Evolutionary conservation across 108 stramenopile genomes (phyloP), one percentile per base, ranked within the genome.

Genomic region (Cyclotella distinguenda): DNA sequence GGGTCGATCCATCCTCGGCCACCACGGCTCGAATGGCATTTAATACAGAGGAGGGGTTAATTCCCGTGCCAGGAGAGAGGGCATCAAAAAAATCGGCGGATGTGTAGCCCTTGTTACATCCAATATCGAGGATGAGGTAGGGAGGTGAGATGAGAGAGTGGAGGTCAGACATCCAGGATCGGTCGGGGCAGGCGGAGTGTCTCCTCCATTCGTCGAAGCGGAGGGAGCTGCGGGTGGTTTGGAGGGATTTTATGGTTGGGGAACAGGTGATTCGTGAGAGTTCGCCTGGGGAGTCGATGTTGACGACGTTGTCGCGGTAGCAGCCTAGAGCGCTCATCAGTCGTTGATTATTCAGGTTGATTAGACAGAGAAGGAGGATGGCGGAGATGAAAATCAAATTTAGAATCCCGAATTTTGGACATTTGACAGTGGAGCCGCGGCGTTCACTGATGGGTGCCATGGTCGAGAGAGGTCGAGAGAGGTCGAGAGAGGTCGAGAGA

Each of bases 61-160:
- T 65, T 8, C 44, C 25, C 23, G 72, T 64, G 21, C 63, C 72
- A 0, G 72, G 72, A 40, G 54, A 56, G 3, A 72, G 12, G 19
- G 68, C 62, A 46, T 76, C 74, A 27, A 76, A 31, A 27, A 70
- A 70, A 28, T 76, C 68, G 21, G 68, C 46, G n/a, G 68, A 62
- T 22, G 68, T 64, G 54, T 70, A 76, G n/a, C 74, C 74, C 52
- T 76, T 76, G 38, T 76, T 76, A 31, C 74, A 76, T 15, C 74
- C 74, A 22, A 76, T 64, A 25, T 69, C 68, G 11, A 76, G 26
- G 47, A 69, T 46, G 16, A 76, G 30, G 57, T 38, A 76, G 28
- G 74, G 68, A 15, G 31, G 6, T 7, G 26, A 30, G 16, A 72
- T 64, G 16, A 51, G 4, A 3, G 32, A 21, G 16, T 47, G 30